phyloP scores from a whole-genome alignment of 2,329 filamentous ascomycete genomes.

The Neurospora sp. region DNA sequence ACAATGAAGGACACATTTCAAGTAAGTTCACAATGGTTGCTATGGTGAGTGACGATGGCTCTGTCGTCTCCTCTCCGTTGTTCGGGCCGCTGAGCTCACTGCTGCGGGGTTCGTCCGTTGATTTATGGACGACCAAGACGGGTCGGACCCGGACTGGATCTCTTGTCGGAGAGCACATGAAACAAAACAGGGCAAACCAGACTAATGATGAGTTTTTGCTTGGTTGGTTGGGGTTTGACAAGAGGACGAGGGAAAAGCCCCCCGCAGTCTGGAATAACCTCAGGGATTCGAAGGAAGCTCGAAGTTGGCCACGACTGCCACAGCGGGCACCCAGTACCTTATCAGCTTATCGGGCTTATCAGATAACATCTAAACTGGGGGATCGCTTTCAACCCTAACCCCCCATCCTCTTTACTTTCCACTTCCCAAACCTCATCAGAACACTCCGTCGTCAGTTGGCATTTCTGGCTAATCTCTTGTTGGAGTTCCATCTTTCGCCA shows the following conservation, averaged over 20 bases:
- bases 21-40: too few relatives aligned
- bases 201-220: background rate
- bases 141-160: too few relatives aligned
- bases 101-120: background rate
- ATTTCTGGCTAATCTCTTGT: background rate
- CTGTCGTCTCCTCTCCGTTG: background rate
- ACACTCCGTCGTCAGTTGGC: too few relatives aligned
- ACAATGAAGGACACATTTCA: too few relatives aligned
- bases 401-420: background rate
- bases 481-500: background rate
- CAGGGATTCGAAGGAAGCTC: too few relatives aligned
- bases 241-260: background rate
- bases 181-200: background rate
- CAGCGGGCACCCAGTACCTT: background rate
- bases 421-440: background rate
- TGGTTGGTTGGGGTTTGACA: background rate
- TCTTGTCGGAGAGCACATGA: too few relatives aligned
- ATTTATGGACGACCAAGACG: background rate
- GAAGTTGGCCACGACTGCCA: background rate
- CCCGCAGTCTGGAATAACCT: background rate
- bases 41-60: background rate
- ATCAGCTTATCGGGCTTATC: background rate
- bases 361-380: background rate
- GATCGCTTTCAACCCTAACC: background rate
- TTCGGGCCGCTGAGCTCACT: background rate